Evolutionary conservation across 257 asterid species (phyloP).

Genomic region (Lithospermum erythrorhizon): DNA sequence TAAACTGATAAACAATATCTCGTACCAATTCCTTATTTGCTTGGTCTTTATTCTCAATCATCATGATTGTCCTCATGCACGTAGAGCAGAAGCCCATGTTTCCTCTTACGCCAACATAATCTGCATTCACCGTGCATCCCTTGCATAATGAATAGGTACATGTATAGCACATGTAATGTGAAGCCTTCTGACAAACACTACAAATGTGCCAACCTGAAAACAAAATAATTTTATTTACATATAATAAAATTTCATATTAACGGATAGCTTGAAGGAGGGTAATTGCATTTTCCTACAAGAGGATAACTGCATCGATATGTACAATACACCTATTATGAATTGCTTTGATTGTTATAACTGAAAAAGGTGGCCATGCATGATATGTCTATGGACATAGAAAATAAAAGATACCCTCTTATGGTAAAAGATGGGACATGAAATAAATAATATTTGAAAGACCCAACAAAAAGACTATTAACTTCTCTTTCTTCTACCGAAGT

Average conservation of each 20-base stretch:
- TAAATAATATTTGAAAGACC: too few relatives aligned
- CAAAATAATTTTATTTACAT: background rate
- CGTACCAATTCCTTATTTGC: slow-evolving; percentile 52
- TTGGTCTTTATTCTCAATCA: slow-evolving; percentile 59
- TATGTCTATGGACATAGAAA: too few relatives aligned
- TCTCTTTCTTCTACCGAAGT: too few relatives aligned
- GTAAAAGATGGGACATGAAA: too few relatives aligned
- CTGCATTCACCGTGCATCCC: slow-evolving; percentile 49
- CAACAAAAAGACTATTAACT: too few relatives aligned
- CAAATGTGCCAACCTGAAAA: slow-evolving; percentile 89
- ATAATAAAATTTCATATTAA: too few relatives aligned
- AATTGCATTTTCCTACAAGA: background rate
- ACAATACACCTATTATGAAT: background rate
- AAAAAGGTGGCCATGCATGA: too few relatives aligned
- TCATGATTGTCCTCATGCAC: slow-evolving; percentile 67
- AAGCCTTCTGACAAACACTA: slow-evolving; percentile 51
- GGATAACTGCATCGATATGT: background rate
- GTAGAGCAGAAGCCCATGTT: slow-evolving; percentile 69
- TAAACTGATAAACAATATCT: background rate
- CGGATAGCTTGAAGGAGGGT: background rate
- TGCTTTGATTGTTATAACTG: background rate
- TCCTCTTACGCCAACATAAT: slow-evolving; percentile 45
- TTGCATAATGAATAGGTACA: slow-evolving; percentile 80
- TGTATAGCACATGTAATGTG: slow-evolving; percentile 64
- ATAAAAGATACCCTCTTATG: too few relatives aligned